Conservation (phyloP, 2,329 filamentous ascomycete genomes). For the Venturiaceae sp. region DNA sequence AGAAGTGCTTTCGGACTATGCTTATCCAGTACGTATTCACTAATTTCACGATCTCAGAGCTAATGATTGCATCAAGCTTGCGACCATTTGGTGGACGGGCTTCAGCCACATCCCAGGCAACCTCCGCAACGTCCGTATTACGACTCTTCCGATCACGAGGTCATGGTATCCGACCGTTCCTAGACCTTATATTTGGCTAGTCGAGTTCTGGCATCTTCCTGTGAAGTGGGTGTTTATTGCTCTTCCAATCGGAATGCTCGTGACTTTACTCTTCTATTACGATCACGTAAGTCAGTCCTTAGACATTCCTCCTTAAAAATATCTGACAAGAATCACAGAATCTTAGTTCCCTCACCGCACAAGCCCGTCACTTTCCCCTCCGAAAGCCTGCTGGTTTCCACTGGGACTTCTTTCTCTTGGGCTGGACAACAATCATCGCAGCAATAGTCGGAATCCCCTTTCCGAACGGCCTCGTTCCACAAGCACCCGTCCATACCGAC, state of each 20-base stretch:
- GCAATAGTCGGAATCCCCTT: slow-evolving; percentile 48
- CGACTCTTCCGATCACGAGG: slow-evolving; percentile 63
- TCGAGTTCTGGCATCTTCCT: slow-evolving; percentile 70
- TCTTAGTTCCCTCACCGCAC: slow-evolving; percentile 38
- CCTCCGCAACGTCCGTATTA: slow-evolving; percentile 61
- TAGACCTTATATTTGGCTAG: slow-evolving; percentile 51
- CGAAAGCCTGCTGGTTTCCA: slow-evolving; percentile 51
- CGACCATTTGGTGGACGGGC: slow-evolving; percentile 4
- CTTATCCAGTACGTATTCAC: slow-evolving; percentile 2
- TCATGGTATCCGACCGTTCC: slow-evolving; percentile 62
- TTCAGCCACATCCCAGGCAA: slow-evolving; percentile 34
- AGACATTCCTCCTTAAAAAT: neutral
- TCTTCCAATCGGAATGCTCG: slow-evolving; percentile 73
- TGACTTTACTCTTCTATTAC: slow-evolving; percentile 83
- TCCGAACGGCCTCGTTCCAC: slow-evolving; percentile 49
- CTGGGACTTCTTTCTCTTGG: slow-evolving; percentile 51
- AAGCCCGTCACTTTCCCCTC: slow-evolving; percentile 45
- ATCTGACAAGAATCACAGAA: neutral
- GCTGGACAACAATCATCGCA: slow-evolving; percentile 44
- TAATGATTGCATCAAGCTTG: neutral
- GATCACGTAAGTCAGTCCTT: slow-evolving; percentile 59
- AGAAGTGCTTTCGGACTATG: slow-evolving; percentile 6
- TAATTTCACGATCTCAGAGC: neutral
- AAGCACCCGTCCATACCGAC: slow-evolving; percentile 51
- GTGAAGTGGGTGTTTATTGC: slow-evolving; percentile 70